These are phyloP conservation scores for Wickerhamiella kurtzmanii DNA, from an alignment of 805 yeast genomes.

Conservation along the genomic window DNA sequence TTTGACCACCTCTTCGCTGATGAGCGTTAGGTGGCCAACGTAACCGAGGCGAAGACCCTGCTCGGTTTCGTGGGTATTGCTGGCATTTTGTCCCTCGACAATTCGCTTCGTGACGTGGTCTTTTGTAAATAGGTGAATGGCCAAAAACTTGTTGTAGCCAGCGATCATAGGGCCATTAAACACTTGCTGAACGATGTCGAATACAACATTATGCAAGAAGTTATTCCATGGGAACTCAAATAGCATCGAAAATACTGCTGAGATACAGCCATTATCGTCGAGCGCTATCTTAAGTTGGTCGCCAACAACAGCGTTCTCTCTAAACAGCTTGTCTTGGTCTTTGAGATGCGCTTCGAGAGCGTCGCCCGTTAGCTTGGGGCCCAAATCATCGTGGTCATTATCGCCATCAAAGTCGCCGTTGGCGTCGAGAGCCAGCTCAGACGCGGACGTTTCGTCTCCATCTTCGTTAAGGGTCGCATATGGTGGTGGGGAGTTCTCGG, in stretches of 20 bases:
- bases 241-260: constrained; percentile 58
- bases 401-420: neutral
- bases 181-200: constrained; percentile 90
- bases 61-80: constrained; percentile 46
- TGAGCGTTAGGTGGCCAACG: constrained; percentile 91
- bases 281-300: constrained; percentile 75
- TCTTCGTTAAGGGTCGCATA: neutral
- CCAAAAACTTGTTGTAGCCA: constrained; percentile 70
- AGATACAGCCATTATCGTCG: constrained; percentile 57
- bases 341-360: constrained; percentile 17
- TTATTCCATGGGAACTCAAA: constrained; percentile 92
- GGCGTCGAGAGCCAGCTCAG: constrained; percentile 1
- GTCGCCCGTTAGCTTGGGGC: constrained; percentile 8
- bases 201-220: constrained; percentile 91
- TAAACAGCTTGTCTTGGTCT: constrained; percentile 22
- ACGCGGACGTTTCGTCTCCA: constrained; percentile 1
- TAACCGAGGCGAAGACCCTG: constrained; percentile 69
- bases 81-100: constrained; percentile 46
- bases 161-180: constrained; percentile 76
- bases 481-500: neutral
- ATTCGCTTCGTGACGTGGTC: constrained; percentile 46
- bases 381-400: neutral
- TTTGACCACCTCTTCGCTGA: constrained; percentile 92
- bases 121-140: constrained; percentile 56
- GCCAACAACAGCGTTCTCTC: constrained; percentile 63